These are phyloP conservation scores for Pyricularia sp. DNA, from an alignment of 2,329 filamentous ascomycete species.

Conservation along the genomic window DNA sequence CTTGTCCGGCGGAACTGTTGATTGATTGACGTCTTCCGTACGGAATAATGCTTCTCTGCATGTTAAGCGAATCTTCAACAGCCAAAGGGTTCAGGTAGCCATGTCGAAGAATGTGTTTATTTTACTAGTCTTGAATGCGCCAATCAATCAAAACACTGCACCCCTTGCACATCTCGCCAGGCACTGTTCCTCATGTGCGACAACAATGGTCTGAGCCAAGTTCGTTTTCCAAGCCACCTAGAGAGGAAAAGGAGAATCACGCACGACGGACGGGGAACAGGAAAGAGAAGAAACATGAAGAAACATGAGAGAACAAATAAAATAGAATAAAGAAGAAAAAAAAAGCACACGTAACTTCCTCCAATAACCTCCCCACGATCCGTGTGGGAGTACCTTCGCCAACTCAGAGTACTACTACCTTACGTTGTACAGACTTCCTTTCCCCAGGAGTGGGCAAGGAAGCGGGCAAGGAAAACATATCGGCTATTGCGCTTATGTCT, in stretches of 20 bases:
- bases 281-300: not conserved
- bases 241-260: too few species aligned
- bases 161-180: not conserved
- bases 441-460: not conserved
- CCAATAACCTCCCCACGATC: not conserved
- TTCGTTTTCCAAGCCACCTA: not conserved
- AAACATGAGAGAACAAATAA: not conserved
- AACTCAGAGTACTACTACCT: not conserved
- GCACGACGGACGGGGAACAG: not conserved
- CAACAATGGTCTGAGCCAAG: not conserved
- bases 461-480: not conserved
- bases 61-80: not conserved
- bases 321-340: not conserved
- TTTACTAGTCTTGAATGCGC: not conserved
- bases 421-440: not conserved
- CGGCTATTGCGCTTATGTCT: not conserved
- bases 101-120: not conserved
- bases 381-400: not conserved
- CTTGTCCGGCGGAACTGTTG: not conserved
- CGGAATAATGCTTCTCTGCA: not conserved
- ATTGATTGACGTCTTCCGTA: not conserved
- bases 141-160: not conserved
- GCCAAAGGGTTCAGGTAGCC: not conserved
- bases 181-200: not conserved
- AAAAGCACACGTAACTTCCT: not conserved